Evolutionary conservation across 208 protist species (phyloP).

Genomic region (Acanthamoeba healyi): DNA sequence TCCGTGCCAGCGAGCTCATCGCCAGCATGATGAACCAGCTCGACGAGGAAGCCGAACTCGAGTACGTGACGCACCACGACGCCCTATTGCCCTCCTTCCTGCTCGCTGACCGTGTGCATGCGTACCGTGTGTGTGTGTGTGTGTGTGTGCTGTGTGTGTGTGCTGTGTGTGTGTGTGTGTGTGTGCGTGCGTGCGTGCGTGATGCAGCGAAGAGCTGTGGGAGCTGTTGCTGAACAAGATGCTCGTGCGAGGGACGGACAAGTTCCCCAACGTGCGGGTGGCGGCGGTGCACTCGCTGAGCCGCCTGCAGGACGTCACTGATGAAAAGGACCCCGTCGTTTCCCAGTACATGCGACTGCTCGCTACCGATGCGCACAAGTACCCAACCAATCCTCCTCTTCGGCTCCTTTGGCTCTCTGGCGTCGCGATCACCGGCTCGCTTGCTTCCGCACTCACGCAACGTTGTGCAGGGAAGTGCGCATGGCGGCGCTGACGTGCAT

Average conservation of each 20-base stretch:
- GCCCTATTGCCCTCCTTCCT: not conserved
- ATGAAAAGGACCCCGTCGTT: not conserved
- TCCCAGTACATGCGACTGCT: slow-evolving; percentile 44
- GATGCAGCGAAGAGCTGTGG: slow-evolving; percentile 27
- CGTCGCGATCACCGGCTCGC: not conserved
- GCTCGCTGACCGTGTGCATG: no score
- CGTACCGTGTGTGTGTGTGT: no score
- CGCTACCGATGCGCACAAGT: slow-evolving; percentile 39
- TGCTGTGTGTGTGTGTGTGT: no score
- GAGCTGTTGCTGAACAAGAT: slow-evolving; percentile 14
- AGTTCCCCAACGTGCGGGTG: slow-evolving; percentile 19
- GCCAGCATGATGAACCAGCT: slow-evolving; percentile 34
- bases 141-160: no score
- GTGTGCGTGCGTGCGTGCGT: no score
- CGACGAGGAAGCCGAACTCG: slow-evolving; percentile 61
- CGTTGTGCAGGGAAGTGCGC: slow-evolving; percentile 69
- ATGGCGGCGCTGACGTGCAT: slow-evolving; percentile 45
- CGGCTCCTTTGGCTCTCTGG: not conserved
- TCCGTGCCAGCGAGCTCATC: slow-evolving; percentile 8
- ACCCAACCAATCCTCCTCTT: not conserved
- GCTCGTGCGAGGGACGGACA: slow-evolving; percentile 34
- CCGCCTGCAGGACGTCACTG: not conserved
- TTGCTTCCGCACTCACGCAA: not conserved
- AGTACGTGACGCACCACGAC: not conserved
- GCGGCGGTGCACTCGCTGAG: slow-evolving; percentile 15